A percentile compares a stretch with the other conserved stretches of the same genome.
These are phyloP conservation scores for Bryum argenteum DNA, from an alignment of 225 moss, liverwort and hornwort species.

Conservation along the genomic window DNA sequence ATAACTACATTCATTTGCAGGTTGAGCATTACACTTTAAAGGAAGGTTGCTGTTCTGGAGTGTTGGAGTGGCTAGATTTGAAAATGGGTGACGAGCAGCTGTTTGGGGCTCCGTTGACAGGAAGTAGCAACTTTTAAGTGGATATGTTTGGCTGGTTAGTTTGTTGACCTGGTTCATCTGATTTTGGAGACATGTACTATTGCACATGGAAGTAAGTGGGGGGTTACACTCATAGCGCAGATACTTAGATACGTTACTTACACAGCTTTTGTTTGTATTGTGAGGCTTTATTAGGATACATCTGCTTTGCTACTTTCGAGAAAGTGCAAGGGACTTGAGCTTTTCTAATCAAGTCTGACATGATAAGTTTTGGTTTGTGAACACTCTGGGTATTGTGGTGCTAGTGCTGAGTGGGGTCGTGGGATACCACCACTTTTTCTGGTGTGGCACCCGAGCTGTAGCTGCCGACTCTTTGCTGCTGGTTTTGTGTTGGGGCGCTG, in stretches of 20 bases:
- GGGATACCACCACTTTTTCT: conserved; percentile 62
- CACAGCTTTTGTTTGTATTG: conserved; percentile 21
- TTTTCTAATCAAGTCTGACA: conserved; percentile 41
- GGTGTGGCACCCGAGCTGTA: conserved; percentile 88
- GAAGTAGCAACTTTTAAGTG: conserved; percentile 60
- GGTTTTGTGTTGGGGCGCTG: conserved; percentile 53
- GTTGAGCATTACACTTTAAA: conserved; percentile 20
- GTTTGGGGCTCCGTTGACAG: conserved; percentile 37
- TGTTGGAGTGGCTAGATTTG: conserved; percentile 26
- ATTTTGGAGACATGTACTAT: conserved; percentile 51
- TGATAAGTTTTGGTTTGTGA: conserved; percentile 53
- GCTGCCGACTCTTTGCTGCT: conserved; percentile 50
- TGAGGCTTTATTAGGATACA: conserved; percentile 30
- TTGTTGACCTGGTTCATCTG: conserved; percentile 77
- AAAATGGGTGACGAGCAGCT: conserved; percentile 37
- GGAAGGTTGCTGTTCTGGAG: conserved; percentile 19
- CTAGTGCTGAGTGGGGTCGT: conserved; percentile 97
- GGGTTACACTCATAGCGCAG: conserved; percentile 20
- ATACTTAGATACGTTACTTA: conserved; percentile 10
- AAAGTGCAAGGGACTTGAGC: conserved; percentile 27
- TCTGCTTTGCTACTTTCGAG: conserved; percentile 30
- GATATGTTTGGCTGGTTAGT: conserved; percentile 83
- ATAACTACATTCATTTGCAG: conserved; percentile 17
- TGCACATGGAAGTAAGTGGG: conserved; percentile 25
- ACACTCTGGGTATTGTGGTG: conserved; percentile 68